Conservation (phyloP, 208 protist species). For the Herpetomonas tarakana region DNA sequence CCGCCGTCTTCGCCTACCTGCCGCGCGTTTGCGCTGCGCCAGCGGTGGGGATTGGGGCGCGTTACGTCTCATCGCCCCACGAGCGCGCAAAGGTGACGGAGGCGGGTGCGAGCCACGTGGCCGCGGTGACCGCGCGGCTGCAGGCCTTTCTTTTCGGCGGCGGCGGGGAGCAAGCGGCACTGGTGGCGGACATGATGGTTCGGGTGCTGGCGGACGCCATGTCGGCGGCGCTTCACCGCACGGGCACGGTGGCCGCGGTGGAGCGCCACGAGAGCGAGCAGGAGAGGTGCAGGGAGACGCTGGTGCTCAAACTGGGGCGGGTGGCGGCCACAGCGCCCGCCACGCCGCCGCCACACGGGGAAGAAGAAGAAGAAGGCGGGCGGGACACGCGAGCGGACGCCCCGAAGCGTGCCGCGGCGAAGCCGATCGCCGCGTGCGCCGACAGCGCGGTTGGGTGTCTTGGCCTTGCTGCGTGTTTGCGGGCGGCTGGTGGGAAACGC, state of each 20-base stretch:
- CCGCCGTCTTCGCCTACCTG: not conserved
- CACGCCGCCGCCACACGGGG: not conserved
- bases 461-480: not conserved
- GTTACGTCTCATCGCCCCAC: not conserved
- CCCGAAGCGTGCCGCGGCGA: not conserved
- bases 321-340: not conserved
- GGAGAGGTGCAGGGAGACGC: not conserved
- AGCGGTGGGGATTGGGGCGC: not conserved
- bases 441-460: not conserved
- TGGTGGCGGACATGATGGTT: slow-evolving; percentile 12
- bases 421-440: slow-evolving; percentile 1
- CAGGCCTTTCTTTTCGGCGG: not conserved
- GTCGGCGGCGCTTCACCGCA: slow-evolving; percentile 3
- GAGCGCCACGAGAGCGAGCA: not conserved
- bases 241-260: not conserved
- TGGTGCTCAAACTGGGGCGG: not conserved
- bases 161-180: not conserved
- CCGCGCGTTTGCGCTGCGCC: not conserved
- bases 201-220: slow-evolving; percentile 15
- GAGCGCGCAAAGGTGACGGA: not conserved
- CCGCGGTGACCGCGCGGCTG: not conserved
- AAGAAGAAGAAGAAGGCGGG: slow-evolving; percentile 1
- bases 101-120: not conserved
- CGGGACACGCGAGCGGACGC: not conserved
- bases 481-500: not conserved